Base-by-base conservation (phyloP, 2,329 filamentous ascomycete genomes). In the Lasiodiplodia sp. region DNA sequence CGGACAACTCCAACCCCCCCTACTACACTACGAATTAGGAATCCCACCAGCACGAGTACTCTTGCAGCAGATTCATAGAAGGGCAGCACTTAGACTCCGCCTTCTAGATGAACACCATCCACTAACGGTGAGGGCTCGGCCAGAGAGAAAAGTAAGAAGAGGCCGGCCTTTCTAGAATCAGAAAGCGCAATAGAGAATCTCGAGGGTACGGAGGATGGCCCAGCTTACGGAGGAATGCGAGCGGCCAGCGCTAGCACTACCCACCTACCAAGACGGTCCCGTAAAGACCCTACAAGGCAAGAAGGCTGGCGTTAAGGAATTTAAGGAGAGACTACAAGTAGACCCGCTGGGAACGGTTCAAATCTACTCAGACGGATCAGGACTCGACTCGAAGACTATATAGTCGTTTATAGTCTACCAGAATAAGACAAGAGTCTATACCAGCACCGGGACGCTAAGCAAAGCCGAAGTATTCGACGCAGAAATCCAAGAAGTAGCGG, bases 281-380 rank as follows among this genome's bases (percentile, higher is more conserved):
- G 8, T 11, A 10, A 57, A 38, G 28, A 31, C 37, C 2, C 53
- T 57, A 11, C 53, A 38, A 21, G 53, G 53, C 37, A 57, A 57
- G 28, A 28, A 57, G 31, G 53, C 6, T 21, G 53, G 53, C 4
- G 16, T 7, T 2, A 37, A 11, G 16, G 18, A 37, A 38, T 57
- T 57, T 11, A 6, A 37, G 10, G 16, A 57, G 37, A 57, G 8
- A 16, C 18, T 37, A 8, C 31, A 57, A 38, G 28, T 16, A 57
- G 53, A 57, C 53, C 53, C 31, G 37, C 16, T 6, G n/a, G 28
- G 31, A 38, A 57, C 31, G 10, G 31, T 57, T 28, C 31, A 57
- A n/a, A 38, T 57, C 53, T 57, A 57, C 53, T 57, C 31, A n/a
- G 53, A 57, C 21, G 23, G 28, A 57, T 57, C 31, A 18, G 53